These are phyloP conservation scores for Microbotryomycetes sp. DNA, from an alignment of 1,284 basidiomycete genomes.

Conservation along the genomic window DNA sequence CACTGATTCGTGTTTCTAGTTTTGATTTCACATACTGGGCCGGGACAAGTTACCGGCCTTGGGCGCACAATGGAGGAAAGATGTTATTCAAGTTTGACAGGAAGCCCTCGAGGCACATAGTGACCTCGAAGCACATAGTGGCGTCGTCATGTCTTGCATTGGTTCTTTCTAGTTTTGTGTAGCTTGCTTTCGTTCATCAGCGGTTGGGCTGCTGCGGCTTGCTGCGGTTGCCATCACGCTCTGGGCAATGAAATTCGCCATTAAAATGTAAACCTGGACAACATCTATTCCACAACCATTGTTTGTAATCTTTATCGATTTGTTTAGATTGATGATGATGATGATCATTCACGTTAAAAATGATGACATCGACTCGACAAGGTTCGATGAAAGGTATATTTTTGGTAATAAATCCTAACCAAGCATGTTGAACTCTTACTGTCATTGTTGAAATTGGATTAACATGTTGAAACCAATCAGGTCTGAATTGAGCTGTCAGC, in stretches of 20 bases:
- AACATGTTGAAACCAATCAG: background rate
- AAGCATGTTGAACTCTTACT: background rate
- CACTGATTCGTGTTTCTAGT: no score
- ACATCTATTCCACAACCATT: slow-evolving; percentile 19
- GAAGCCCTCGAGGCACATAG: no score
- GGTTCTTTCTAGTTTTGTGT: no score
- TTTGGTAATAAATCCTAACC: background rate
- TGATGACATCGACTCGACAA: slow-evolving; percentile 9
- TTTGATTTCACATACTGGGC: no score
- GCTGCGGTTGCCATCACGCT: no score
- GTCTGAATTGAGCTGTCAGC: background rate
- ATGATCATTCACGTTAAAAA: slow-evolving; percentile 16
- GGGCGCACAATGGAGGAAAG: no score
- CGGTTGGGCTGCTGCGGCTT: no score
- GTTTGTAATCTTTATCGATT: slow-evolving; percentile 9
- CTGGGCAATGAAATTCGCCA: slow-evolving; percentile 6
- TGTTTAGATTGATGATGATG: background rate
- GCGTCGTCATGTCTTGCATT: no score
- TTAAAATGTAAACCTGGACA: slow-evolving; percentile 3
- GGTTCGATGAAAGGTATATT: slow-evolving; percentile 25
- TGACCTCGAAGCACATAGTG: no score
- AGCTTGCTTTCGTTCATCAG: no score
- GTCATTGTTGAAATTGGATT: background rate
- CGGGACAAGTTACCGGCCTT: no score
- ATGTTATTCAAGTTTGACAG: no score